phyloP scores from a whole-genome alignment of 176 grass and related monocot species.

The Triticum aestivum region DNA sequence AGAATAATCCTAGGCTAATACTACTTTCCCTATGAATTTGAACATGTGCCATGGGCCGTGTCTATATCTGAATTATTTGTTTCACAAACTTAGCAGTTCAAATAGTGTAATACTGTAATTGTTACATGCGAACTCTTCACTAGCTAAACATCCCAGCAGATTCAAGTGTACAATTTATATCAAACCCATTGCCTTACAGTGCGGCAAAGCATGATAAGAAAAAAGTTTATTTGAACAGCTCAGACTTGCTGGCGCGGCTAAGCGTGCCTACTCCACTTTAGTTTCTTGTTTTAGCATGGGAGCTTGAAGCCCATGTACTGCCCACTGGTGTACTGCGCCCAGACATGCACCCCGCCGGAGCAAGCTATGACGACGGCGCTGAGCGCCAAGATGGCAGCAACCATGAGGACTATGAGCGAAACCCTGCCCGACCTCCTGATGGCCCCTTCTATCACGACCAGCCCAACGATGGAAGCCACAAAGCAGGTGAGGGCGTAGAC shows the following conservation, averaged over 20 bases:
- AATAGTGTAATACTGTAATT: background rate
- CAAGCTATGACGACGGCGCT: conserved; percentile 39
- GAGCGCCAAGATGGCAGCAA: conserved; percentile 31
- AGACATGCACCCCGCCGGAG: conserved; percentile 43
- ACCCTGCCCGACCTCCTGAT: conserved; percentile 33
- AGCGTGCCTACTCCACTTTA: too few relatives aligned
- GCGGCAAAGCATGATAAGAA: background rate
- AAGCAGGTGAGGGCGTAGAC: conserved; percentile 45
- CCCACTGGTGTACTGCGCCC: conserved; percentile 36
- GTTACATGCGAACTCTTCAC: background rate
- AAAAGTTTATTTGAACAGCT: too few relatives aligned
- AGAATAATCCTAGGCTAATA: background rate
- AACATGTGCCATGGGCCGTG: background rate
- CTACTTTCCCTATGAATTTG: too few relatives aligned
- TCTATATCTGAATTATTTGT: background rate
- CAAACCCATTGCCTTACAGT: background rate
- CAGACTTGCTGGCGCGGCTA: too few relatives aligned
- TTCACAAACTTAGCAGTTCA: background rate
- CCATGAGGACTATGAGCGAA: conserved; percentile 41
- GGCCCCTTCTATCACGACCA: conserved; percentile 33
- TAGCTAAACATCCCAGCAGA: background rate
- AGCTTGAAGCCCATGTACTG: conserved; percentile 59
- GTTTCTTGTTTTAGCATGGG: background rate
- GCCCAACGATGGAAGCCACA: conserved; percentile 34
- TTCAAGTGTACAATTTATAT: background rate